Percentiles rank a stretch among this genome's conserved stretches.
Conservation (phyloP, 2,329 filamentous ascomycete genomes). For the Monilinia aucupariae region DNA sequence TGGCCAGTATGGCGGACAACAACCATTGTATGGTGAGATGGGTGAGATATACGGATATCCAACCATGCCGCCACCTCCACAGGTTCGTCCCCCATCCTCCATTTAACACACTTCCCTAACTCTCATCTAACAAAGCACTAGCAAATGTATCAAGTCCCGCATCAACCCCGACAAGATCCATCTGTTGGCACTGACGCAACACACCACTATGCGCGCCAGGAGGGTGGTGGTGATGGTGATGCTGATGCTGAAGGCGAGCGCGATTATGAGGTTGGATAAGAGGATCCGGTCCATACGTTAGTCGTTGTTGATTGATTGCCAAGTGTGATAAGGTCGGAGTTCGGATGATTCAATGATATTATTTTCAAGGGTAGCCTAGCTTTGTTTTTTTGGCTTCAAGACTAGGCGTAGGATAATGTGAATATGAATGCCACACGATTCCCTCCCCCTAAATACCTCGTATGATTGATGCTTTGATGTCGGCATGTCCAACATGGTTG, state of each 20-base stretch:
- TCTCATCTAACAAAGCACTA: conserved; percentile 22
- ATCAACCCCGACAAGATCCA: conserved; percentile 37
- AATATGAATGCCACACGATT: conserved; percentile 2
- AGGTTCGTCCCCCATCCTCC: conserved; percentile 49
- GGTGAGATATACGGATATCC: conserved; percentile 83
- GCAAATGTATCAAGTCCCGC: conserved; percentile 40
- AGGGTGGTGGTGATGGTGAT: conserved; percentile 40
- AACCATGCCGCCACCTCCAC: conserved; percentile 73
- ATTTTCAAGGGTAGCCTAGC: conserved; percentile 3
- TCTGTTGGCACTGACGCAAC: conserved; percentile 36
- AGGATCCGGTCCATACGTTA: not conserved
- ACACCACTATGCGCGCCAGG: conserved; percentile 38
- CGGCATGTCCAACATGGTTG: not conserved
- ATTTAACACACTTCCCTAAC: not conserved
- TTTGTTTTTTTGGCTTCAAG: conserved; percentile 8
- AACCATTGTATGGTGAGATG: conserved; percentile 72
- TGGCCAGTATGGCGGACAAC: conserved; percentile 69
- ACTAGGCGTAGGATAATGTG: conserved; percentile 14
- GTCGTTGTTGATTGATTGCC: conserved; percentile 9
- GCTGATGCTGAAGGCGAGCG: conserved; percentile 43
- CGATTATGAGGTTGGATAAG: conserved; percentile 39
- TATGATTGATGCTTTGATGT: not conserved
- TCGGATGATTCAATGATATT: conserved; percentile 12
- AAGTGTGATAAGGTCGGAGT: conserved; percentile 16
- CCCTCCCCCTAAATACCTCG: not conserved